Percentiles rank a stretch among this genome's conserved stretches.
phyloP scores from a whole-genome alignment of 225 moss, liverwort and hornwort genomes.

The Takakia lepidozioides region DNA sequence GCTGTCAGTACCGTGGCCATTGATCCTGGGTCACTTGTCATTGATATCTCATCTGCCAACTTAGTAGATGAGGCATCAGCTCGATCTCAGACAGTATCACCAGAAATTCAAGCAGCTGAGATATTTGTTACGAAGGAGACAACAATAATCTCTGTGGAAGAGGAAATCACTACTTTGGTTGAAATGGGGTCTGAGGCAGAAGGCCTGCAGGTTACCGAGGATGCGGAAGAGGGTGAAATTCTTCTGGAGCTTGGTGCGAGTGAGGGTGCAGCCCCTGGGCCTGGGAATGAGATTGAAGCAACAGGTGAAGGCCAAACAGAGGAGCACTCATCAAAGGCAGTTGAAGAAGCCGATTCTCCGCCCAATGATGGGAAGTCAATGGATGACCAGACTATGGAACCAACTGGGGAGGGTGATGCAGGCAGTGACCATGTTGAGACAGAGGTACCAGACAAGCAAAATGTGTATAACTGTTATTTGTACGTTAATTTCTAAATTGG shows the following conservation, averaged over 20 bases:
- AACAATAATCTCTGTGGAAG: conserved; percentile 20
- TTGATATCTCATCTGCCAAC: conserved; percentile 27
- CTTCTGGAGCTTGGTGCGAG: conserved; percentile 33
- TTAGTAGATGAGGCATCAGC: conserved; percentile 35
- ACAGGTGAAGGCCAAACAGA: conserved; percentile 18
- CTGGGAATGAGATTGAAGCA: conserved; percentile 10
- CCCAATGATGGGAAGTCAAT: conserved; percentile 8
- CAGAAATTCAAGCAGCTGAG: conserved; percentile 16
- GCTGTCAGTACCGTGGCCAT: too few species aligned
- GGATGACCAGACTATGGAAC: conserved; percentile 19
- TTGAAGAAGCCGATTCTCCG: conserved; percentile 10
- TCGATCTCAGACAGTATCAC: conserved; percentile 17
- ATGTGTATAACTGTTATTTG: too few species aligned
- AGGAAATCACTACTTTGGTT: conserved; percentile 18
- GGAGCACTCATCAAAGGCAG: conserved; percentile 12
- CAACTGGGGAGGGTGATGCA: conserved; percentile 13
- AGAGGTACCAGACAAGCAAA: conserved; percentile 43
- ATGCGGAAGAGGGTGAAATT: conserved; percentile 87
- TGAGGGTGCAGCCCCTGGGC: conserved; percentile 28
- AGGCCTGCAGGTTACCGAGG: conserved; percentile 25
- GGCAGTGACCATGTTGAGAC: conserved; percentile 21
- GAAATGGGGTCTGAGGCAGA: conserved; percentile 22
- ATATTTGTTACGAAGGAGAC: conserved; percentile 19
- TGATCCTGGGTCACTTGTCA: conserved; percentile 18
- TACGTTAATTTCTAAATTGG: too few species aligned